A percentile compares a stretch with the other conserved stretches of the same genome.
These are phyloP conservation scores for Cryptococcus neoformans DNA, from an alignment of 1,284 basidiomycete genomes.

Conservation along the genomic window DNA sequence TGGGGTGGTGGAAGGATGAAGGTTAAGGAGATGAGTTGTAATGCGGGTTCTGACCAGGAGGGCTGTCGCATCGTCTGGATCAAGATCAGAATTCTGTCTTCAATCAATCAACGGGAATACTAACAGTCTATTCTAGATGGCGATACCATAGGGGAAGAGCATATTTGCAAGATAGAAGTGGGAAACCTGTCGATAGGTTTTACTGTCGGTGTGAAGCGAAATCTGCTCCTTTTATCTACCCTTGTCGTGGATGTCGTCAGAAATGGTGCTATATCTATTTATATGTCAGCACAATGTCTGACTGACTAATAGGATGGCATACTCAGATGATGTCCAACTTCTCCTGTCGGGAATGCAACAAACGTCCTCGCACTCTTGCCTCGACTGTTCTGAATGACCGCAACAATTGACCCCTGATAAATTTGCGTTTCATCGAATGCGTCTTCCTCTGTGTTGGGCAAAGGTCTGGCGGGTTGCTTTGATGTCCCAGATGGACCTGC, in stretches of 20 bases:
- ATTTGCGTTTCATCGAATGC: slow-evolving; percentile 3
- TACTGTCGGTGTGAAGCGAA: slow-evolving; percentile 17
- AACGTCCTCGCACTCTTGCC: slow-evolving; percentile 16
- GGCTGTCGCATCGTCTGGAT: slow-evolving; percentile 21
- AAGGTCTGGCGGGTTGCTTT: slow-evolving; percentile 6
- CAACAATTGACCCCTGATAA: slow-evolving; percentile 18
- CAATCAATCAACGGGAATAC: background rate
- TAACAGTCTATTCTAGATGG: slow-evolving; percentile 20
- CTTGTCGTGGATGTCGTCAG: slow-evolving; percentile 11
- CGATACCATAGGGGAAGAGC: slow-evolving; percentile 19
- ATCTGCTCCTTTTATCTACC: slow-evolving; percentile 1
- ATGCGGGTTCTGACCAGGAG: slow-evolving; percentile 24
- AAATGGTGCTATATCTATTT: slow-evolving; percentile 30
- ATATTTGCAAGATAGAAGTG: slow-evolving; percentile 29
- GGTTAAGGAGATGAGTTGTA: slow-evolving; percentile 19
- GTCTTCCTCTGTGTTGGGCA: background rate
- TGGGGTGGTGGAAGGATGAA: slow-evolving; percentile 20
- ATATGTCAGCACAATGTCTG: background rate
- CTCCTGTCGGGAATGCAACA: slow-evolving; percentile 28
- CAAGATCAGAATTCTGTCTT: background rate
- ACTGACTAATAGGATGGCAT: slow-evolving; percentile 2
- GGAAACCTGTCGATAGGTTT: slow-evolving; percentile 17
- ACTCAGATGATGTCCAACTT: slow-evolving; percentile 33
- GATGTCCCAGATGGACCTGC: slow-evolving; percentile 14
- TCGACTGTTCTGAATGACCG: slow-evolving; percentile 10